Evolutionary conservation across 495 filamentous ascomycete species (phyloP).

Genomic region (Tuber aestivum): DNA sequence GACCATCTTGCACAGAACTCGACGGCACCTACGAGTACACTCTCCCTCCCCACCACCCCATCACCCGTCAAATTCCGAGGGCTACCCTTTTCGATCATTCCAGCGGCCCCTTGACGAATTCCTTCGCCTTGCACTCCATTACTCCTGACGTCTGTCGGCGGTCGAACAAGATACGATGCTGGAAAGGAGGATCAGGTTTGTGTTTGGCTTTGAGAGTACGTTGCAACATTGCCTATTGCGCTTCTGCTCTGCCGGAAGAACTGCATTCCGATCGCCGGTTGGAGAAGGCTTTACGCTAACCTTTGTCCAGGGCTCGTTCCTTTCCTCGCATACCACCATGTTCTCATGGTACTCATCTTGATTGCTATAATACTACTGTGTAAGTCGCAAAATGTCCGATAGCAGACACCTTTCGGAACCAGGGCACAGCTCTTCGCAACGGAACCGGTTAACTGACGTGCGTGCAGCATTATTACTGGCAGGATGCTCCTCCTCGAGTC

Average conservation of each 20-base stretch:
- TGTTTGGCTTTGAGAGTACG: constrained; percentile 39
- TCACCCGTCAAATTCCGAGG: neutral
- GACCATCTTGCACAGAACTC: neutral
- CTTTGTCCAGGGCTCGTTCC: constrained; percentile 67
- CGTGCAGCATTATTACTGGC: constrained; percentile 65
- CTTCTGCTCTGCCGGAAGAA: neutral
- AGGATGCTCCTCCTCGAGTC: constrained; percentile 71
- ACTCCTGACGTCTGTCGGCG: neutral
- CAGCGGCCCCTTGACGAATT: neutral
- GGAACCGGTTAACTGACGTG: constrained; percentile 9
- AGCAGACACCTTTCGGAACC: constrained; percentile 6
- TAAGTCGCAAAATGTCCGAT: constrained; percentile 49
- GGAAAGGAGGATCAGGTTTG: constrained; percentile 34
- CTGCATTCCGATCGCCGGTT: neutral
- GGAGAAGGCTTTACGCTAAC: neutral
- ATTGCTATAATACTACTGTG: constrained; percentile 91
- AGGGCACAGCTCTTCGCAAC: constrained; percentile 48
- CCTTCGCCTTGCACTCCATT: neutral
- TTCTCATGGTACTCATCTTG: constrained; percentile 94
- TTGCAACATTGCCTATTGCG: neutral
- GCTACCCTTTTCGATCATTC: neutral
- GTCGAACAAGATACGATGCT: constrained; percentile 5
- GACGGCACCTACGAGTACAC: neutral
- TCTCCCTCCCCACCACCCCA: neutral
- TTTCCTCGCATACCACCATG: constrained; percentile 96